Evolutionary conservation across 2,329 filamentous ascomycete genomes (phyloP), one percentile per base, ranked within the genome.

Genomic region (Rhexocercosporidium sp.): DNA sequence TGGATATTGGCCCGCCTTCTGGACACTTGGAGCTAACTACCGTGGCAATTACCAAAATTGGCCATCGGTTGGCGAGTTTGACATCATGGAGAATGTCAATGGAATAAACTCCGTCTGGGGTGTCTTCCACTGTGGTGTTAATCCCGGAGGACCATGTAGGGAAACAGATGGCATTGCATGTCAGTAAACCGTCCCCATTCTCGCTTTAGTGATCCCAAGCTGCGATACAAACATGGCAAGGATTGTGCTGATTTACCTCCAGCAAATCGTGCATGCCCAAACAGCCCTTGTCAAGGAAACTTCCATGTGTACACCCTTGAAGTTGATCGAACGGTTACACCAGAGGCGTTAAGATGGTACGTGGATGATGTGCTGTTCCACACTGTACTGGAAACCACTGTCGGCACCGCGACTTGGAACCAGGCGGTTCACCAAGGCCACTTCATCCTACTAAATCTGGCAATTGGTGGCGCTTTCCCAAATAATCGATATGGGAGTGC

Each of bases 41-140:
- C 31, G 54, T 14, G 54, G 54, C 1, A 59, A 59, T 18, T 59
- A 39, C 41, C 54, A 59, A 31, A 59, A 59, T 18, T 59, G 54
- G 54, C 54, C 54, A 20, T 25, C 25, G 9, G 37, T 59, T 20
- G 54, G 54, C n/a, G 54, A 59, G 29, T 59, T 59, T n/a, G 54
- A 59, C 22, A 59, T 59, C n/a, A 59, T 59, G 54, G 54, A 59
- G 54, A 59, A 59, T 41, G 54, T 59, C 4, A 59, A 59, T 20
- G 54, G 54, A 16, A 59, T 59, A 9, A n/a, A 59, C 25, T 37
- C 31, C 31, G 54, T 59, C 27, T 59, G 31, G 31, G 54, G 54
- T 16, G 37, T 41, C 3, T 27, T 59, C 5, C 54, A 59, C 41
- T 59, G 54, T 11, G 54, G 37, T 59, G 37, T 59, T 9, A 59